Percentiles rank a stretch among this genome's conserved stretches.
Conservation (phyloP, 805 yeast species). For the Metschnikowia similis region DNA sequence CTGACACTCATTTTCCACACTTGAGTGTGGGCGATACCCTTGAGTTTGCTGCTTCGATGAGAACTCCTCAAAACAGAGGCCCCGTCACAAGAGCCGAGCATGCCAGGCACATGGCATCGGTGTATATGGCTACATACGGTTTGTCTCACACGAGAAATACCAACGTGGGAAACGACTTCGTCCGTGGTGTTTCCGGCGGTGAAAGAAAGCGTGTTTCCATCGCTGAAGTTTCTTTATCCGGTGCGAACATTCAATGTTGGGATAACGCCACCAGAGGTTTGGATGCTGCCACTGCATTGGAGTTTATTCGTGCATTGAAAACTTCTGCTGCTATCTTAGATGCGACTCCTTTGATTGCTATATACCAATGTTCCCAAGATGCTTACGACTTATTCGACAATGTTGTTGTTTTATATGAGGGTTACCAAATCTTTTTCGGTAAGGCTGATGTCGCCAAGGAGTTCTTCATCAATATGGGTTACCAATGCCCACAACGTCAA, state of each 20-base stretch:
- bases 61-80: conserved; percentile 60
- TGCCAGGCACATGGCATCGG: conserved; percentile 41
- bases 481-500: conserved; percentile 56
- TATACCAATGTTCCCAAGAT: conserved; percentile 66
- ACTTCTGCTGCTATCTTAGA: conserved; percentile 50
- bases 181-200: conserved; percentile 71
- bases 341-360: conserved; percentile 58
- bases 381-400: conserved; percentile 59
- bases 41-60: conserved; percentile 55
- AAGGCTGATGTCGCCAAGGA: conserved; percentile 48
- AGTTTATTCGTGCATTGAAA: conserved; percentile 57
- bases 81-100: conserved; percentile 55
- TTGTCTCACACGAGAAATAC: conserved; percentile 53
- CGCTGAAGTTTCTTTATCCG: conserved; percentile 57
- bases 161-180: conserved; percentile 59
- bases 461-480: conserved; percentile 59
- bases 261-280: conserved; percentile 71
- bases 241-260: conserved; percentile 51
- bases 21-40: conserved; percentile 64
- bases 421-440: conserved; percentile 61
- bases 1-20: conserved; percentile 66
- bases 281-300: conserved; percentile 68
- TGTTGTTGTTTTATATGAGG: conserved; percentile 56
- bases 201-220: conserved; percentile 69
- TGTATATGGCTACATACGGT: conserved; percentile 47